These are phyloP conservation scores for Quercus mongolica DNA, from an alignment of 306 rosid species.

Conservation along the genomic window DNA sequence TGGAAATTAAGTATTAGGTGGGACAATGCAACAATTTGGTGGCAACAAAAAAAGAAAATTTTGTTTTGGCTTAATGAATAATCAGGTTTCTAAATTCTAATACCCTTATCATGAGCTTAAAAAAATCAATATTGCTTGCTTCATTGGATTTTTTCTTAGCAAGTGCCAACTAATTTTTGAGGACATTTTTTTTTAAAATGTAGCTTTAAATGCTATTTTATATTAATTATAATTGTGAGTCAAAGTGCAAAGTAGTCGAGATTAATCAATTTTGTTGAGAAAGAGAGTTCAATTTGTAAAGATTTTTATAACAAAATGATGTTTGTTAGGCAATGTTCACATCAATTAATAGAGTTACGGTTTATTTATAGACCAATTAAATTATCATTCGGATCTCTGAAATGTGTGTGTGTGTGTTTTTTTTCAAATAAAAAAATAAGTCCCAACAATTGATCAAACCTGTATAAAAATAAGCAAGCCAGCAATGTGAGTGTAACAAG, in stretches of 20 bases:
- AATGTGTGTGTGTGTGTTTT: neutral
- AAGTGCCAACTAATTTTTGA: neutral
- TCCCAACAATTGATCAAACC: neutral
- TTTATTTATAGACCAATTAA: neutral
- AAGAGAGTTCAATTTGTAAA: neutral
- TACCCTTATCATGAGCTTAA: neutral
- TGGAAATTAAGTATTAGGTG: too few species aligned
- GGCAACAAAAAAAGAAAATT: neutral
- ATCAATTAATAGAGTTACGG: neutral
- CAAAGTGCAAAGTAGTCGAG: neutral
- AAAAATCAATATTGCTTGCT: neutral
- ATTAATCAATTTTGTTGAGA: neutral
- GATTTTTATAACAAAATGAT: neutral
- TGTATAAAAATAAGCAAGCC: neutral
- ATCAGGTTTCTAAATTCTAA: neutral
- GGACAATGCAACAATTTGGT: neutral
- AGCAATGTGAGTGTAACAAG: too few species aligned
- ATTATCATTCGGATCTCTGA: neutral
- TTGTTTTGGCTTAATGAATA: neutral
- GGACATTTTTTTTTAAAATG: neutral
- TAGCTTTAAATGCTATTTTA: neutral
- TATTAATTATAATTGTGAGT: neutral
- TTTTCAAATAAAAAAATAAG: neutral
- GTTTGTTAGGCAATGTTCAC: neutral
- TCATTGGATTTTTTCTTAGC: neutral